Evolutionary conservation across 2,329 filamentous ascomycete genomes (phyloP), one percentile per base, ranked within the genome.

Genomic region (Aplosporella prunicola): DNA sequence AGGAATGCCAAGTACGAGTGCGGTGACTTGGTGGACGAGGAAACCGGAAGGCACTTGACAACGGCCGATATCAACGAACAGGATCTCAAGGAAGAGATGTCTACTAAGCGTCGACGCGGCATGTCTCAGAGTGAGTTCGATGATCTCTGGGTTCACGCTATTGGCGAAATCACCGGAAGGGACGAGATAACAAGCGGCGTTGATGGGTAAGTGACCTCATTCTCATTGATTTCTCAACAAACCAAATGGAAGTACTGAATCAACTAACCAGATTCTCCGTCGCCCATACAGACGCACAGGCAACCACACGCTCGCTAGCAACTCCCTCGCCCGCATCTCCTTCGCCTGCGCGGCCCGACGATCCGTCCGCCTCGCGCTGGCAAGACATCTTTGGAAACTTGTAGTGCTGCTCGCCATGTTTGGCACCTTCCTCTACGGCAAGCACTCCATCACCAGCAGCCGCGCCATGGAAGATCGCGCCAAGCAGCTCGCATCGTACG

Each of bases 1-100:
- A 78, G 84, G 26, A 78, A 85, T 42, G 91, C 91, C 39, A 80
- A 87, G 51, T 95, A 79, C 52, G 91, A 98, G 64, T 98, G 91
- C 51, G 85, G 88, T 13, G 80, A 85, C 43, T 66, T 80, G 9
- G 56, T 69, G 3, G 69, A 78, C 43, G 74, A 80, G 17, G n/a
- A n/a, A n/a, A 65, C 75, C 32, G 79, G 80, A 8, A 66, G 74
- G 36, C 66, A 64, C 15, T 64, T 76, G 3, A 64, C 73, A 9
- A 75, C 71, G 4, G 76, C 82, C 2, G 84, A 88, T 47, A 72
- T 82, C 28, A 64, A 67, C 32, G 76, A 78, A 43, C 60, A 78
- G 18, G 80, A 85, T 37, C 67, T 96, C 44, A 94, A 89, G 65
- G 68, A 81, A 45, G 74, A 77, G 40, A 78, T 95, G 45, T 74